Percentiles rank a stretch among this genome's conserved stretches.
These are phyloP conservation scores for Zygosaccharomyces sapae DNA, from an alignment of 1,139 yeast species.

Conservation along the genomic window DNA sequence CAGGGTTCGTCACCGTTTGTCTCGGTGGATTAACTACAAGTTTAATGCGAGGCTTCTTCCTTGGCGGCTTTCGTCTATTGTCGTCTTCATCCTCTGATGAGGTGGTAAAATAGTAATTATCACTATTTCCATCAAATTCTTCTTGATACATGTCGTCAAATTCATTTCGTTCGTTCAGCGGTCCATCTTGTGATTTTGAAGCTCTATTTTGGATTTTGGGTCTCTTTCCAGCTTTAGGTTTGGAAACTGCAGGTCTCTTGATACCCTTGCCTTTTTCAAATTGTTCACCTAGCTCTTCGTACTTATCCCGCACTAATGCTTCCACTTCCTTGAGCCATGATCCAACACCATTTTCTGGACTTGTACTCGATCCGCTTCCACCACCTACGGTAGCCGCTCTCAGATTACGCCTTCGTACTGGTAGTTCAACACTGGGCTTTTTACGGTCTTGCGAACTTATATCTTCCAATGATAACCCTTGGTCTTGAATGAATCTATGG, in stretches of 20 bases:
- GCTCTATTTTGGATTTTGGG: not conserved
- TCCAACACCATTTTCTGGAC: slow-evolving; percentile 8
- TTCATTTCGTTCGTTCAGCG: slow-evolving; percentile 5
- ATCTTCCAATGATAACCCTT: slow-evolving; percentile 19
- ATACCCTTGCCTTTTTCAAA: slow-evolving; percentile 6
- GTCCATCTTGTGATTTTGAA: slow-evolving; percentile 2
- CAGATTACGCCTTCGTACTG: slow-evolving; percentile 28
- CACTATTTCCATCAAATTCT: slow-evolving; percentile 14
- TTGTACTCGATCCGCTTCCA: slow-evolving; percentile 1
- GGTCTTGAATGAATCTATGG: slow-evolving; percentile 28
- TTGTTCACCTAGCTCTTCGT: slow-evolving; percentile 11
- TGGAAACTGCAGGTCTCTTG: slow-evolving; percentile 2
- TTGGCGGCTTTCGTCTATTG: slow-evolving; percentile 18
- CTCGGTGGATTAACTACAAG: slow-evolving; percentile 51
- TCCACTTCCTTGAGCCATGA: slow-evolving; percentile 10
- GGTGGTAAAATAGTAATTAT: slow-evolving; percentile 31
- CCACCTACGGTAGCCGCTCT: slow-evolving; percentile 16
- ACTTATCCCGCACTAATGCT: slow-evolving; percentile 21
- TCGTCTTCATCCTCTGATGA: slow-evolving; percentile 33
- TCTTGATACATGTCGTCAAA: slow-evolving; percentile 9
- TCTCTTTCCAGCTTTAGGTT: not conserved
- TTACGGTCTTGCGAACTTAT: slow-evolving; percentile 5
- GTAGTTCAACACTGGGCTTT: slow-evolving; percentile 12
- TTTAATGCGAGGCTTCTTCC: slow-evolving; percentile 39
- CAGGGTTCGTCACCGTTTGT: slow-evolving; percentile 72